Evolutionary conservation across 345 rosid genomes (phyloP).

Genomic region (Bruguiera parviflora): DNA sequence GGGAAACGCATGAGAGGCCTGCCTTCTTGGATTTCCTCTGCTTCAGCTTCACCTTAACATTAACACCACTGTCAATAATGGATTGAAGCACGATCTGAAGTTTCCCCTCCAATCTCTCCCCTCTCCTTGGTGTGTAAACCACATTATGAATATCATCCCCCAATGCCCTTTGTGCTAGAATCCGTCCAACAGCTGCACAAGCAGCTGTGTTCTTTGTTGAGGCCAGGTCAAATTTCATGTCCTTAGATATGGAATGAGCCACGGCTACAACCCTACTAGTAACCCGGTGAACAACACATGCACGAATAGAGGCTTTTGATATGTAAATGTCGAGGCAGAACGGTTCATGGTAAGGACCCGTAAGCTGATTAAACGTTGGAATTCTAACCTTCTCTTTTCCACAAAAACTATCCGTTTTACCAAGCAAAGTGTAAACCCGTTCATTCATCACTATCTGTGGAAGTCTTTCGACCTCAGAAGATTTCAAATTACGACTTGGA

Average conservation of each 20-base stretch:
- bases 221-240: constrained; percentile 74
- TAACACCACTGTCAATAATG: constrained; percentile 63
- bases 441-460: constrained; percentile 16
- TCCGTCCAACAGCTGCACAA: constrained; percentile 63
- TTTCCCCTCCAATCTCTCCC: constrained; percentile 79
- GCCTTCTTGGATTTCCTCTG: constrained; percentile 49
- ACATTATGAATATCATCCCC: constrained; percentile 76
- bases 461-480: constrained; percentile 15
- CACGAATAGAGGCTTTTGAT: constrained; percentile 81
- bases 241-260: constrained; percentile 89
- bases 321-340: constrained; percentile 82
- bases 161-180: constrained; percentile 75
- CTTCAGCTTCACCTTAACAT: constrained; percentile 80
- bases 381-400: constrained; percentile 50
- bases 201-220: constrained; percentile 71
- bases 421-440: constrained; percentile 7
- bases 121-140: constrained; percentile 80
- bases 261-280: constrained; percentile 88
- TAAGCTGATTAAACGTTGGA: constrained; percentile 77
- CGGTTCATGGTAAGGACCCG: constrained; percentile 83
- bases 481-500: neutral
- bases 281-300: constrained; percentile 77
- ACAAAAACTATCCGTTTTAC: constrained; percentile 11
- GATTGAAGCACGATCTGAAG: constrained; percentile 77
- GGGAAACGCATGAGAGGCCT: neutral